phyloP scores from a whole-genome alignment of 768 basidiomycete species.

The Pleurotus giganteus region DNA sequence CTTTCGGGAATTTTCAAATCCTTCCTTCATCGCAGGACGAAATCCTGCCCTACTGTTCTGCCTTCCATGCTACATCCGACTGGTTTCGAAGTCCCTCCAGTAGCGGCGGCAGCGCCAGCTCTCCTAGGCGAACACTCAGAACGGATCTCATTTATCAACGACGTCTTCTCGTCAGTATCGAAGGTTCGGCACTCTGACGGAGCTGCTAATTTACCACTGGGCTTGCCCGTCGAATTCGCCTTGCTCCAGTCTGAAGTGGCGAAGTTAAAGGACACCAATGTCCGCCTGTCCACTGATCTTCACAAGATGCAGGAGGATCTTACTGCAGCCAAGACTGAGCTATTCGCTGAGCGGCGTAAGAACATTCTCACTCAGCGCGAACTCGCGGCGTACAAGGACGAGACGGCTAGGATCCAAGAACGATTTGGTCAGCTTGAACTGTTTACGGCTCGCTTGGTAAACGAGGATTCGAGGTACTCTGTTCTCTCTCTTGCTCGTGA shows the following conservation, averaged over 20 bases:
- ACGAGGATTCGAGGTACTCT: conserved; percentile 31
- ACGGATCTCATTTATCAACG: background rate
- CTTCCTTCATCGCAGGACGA: conserved; percentile 45
- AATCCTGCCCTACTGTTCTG: conserved; percentile 41
- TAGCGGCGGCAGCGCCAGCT: background rate
- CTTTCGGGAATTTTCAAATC: conserved; percentile 9
- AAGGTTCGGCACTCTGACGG: background rate
- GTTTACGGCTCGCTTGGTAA: conserved; percentile 36
- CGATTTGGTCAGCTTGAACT: conserved; percentile 28
- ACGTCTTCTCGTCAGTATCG: background rate
- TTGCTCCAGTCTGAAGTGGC: conserved; percentile 26
- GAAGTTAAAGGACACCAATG: conserved; percentile 17
- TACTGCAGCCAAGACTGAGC: conserved; percentile 23
- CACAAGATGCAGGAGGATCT: conserved; percentile 24
- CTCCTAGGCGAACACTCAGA: background rate
- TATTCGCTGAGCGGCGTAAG: conserved; percentile 25
- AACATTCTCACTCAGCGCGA: conserved; percentile 19
- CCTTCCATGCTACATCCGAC: conserved; percentile 10
- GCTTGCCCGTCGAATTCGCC: conserved; percentile 16
- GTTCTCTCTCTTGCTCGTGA: conserved; percentile 28
- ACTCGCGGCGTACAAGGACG: conserved; percentile 24
- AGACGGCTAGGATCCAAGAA: conserved; percentile 20
- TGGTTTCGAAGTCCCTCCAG: background rate
- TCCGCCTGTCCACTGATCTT: background rate
- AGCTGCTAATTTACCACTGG: too few relatives aligned